Evolutionary conservation across 768 basidiomycete species (phyloP), one percentile per base, ranked within the genome.

Genomic region (Suillus spraguei): DNA sequence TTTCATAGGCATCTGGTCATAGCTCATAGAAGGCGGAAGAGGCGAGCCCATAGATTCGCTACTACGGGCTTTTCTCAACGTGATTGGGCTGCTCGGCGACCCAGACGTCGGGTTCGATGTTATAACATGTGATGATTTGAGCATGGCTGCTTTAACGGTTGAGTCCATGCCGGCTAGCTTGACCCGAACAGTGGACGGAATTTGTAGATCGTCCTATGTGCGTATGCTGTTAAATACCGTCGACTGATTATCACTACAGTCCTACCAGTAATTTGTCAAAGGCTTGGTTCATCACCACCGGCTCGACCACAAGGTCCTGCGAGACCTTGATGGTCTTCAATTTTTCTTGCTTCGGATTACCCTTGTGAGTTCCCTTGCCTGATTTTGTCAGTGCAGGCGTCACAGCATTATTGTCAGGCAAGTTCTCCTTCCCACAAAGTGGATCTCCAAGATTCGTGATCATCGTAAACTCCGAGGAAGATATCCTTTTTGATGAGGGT

Each of bases 101-200:
- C 52, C 71, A 33, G 76, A 67, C 32, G 73, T 70, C 35, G 78
- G 78, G 63, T 76, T 80, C 9, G 79, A 74, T 22, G 82, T 77
- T 73, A 92, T 78, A 33, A 84, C 83, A 36, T 89, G 87, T 1
- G 93, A 94, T 0, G 92, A 93, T 72, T 92, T 94, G 62, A 97
- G 80, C 92, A 97, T 95, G 14, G 91, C 92, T 5, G 91, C 93
- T 72, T 97, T 97, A 58, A 97, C 91, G 1, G 89, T 87, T 0
- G 88, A 78, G 62, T 96, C 92, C 85, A 97, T 92, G 17, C 86
- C 87, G 55, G 81, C 80, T 20, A 96, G 85, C 75, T 94, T 93
- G 1, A 88, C 89, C 9, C 94, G 85, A 28, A 95, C 78, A 3
- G 85, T 86, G 8, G 84, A 77, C 4, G 94, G 94, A 24, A 96